phyloP scores from a whole-genome alignment of 331 rosid species.

The Pyracantha coccinea region DNA sequence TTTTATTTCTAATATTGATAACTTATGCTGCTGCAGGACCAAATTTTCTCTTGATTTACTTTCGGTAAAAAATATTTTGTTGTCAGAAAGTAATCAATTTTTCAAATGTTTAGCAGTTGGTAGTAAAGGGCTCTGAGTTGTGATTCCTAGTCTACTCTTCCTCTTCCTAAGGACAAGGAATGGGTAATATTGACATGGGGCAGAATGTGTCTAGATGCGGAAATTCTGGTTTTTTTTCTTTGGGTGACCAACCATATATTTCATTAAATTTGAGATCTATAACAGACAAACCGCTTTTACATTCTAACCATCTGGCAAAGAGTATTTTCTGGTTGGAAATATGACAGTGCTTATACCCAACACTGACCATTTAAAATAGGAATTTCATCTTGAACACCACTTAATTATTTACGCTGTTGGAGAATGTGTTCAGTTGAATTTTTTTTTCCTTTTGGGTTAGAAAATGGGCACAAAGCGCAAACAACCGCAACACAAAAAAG shows the following conservation, averaged over 20 bases:
- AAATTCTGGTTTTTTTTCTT: neutral
- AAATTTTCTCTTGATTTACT: neutral
- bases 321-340: too few relatives aligned
- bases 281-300: neutral
- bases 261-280: neutral
- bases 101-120: neutral
- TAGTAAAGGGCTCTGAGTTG: neutral
- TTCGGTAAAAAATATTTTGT: neutral
- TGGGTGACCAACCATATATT: neutral
- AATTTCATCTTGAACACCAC: neutral
- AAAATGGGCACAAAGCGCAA: too few relatives aligned
- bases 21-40: neutral
- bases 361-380: neutral
- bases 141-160: neutral
- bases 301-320: neutral
- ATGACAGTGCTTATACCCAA: neutral
- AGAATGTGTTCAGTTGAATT: neutral
- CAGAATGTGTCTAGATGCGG: neutral
- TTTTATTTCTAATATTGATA: neutral
- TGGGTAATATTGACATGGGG: neutral
- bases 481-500: too few relatives aligned
- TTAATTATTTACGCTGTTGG: too few relatives aligned
- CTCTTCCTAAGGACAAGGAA: neutral
- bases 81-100: neutral
- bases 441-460: too few relatives aligned